Conservation (phyloP, 345 rosid genomes). For the Citrus sinensis region DNA sequence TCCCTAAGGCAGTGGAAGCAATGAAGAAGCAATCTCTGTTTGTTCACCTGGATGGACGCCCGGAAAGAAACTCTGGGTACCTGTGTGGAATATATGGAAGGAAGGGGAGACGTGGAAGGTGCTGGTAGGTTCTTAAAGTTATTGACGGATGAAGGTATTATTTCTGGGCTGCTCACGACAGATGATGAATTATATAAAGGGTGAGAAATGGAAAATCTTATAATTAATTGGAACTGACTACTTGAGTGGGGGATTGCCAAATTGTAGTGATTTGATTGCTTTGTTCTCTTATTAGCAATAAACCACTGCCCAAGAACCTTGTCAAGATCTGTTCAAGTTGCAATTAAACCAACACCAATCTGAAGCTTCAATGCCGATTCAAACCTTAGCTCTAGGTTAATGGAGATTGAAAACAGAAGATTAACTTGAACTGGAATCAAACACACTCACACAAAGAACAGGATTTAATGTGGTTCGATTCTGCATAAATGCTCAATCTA, state of each 20-base stretch:
- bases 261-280: too few species aligned
- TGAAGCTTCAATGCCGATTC: too few species aligned
- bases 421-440: too few species aligned
- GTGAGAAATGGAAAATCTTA: background rate
- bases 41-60: slow-evolving; percentile 20
- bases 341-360: too few species aligned
- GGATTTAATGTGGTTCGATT: too few species aligned
- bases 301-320: too few species aligned
- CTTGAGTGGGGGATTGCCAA: background rate
- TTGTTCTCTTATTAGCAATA: too few species aligned
- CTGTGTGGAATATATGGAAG: slow-evolving; percentile 25
- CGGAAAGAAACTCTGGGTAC: background rate
- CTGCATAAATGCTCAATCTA: too few species aligned
- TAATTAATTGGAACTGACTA: background rate
- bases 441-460: too few species aligned
- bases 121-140: slow-evolving; percentile 19
- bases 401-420: too few species aligned
- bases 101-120: slow-evolving; percentile 13
- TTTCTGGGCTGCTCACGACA: background rate
- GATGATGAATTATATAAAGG: background rate
- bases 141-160: background rate
- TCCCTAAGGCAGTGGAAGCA: slow-evolving; percentile 14
- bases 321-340: too few species aligned
- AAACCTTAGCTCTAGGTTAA: too few species aligned
- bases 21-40: slow-evolving; percentile 11